These are phyloP conservation scores for Mycena capillaripes DNA, from an alignment of 768 basidiomycete genomes.

Conservation along the genomic window DNA sequence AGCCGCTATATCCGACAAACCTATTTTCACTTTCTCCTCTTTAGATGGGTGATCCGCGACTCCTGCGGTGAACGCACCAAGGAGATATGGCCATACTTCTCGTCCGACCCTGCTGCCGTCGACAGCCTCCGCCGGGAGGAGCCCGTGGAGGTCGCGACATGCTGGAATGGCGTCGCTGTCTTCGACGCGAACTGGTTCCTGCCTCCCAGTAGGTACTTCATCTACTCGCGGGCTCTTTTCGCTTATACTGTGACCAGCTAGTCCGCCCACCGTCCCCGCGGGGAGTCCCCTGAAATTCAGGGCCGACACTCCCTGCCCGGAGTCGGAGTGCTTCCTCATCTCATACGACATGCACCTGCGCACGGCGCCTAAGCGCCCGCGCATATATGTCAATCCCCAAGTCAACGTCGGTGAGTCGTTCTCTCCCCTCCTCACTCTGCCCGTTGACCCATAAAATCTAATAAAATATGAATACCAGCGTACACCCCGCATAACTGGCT, in stretches of 20 bases:
- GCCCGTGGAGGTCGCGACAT: constrained; percentile 82
- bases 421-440: neutral
- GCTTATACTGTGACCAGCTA: neutral
- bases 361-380: constrained; percentile 35
- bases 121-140: constrained; percentile 64
- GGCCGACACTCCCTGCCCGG: constrained; percentile 33
- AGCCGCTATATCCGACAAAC: constrained; percentile 34
- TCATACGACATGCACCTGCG: constrained; percentile 40
- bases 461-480: constrained; percentile 1
- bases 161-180: constrained; percentile 89
- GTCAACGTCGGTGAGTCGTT: constrained; percentile 30
- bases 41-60: constrained; percentile 40
- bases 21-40: neutral
- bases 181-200: constrained; percentile 59
- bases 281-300: constrained; percentile 36
- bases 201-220: constrained; percentile 10
- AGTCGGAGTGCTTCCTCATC: constrained; percentile 39
- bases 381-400: constrained; percentile 37
- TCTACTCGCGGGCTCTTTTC: neutral
- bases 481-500: constrained; percentile 39
- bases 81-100: constrained; percentile 77
- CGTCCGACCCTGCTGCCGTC: constrained; percentile 76
- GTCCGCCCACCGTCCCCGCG: constrained; percentile 15
- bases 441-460: neutral
- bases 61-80: constrained; percentile 65